Evolutionary conservation across 1,284 basidiomycete species (phyloP).

Genomic region (Crucibulum parvulum): DNA sequence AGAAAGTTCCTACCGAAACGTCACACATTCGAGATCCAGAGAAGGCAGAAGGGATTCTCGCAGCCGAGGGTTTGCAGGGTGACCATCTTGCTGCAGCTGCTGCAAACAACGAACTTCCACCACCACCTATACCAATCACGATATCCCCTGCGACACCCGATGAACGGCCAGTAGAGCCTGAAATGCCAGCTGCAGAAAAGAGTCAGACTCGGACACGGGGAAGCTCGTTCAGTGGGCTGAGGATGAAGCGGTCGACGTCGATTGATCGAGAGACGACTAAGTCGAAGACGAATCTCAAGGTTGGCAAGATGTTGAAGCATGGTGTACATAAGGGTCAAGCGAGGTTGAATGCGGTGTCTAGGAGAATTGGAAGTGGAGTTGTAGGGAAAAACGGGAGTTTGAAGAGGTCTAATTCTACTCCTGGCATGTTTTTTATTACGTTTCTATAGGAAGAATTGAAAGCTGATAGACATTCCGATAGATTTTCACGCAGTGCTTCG

Average conservation of each 20-base stretch:
- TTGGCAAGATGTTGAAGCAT: conserved; percentile 76
- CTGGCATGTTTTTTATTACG: conserved; percentile 50
- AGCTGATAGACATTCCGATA: conserved; percentile 24
- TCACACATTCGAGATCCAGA: no score
- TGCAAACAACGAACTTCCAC: no score
- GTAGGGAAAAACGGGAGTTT: conserved; percentile 59
- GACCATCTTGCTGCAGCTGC: not conserved
- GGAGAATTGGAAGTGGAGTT: conserved; percentile 76
- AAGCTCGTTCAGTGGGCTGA: conserved; percentile 10
- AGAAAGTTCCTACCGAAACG: no score
- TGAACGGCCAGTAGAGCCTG: not conserved
- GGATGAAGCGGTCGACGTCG: conserved; percentile 37
- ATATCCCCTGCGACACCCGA: conserved; percentile 43
- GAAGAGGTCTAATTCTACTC: conserved; percentile 66
- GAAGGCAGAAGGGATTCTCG: no score
- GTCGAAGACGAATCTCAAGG: conserved; percentile 58
- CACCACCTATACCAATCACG: conserved; percentile 23
- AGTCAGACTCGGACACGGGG: not conserved
- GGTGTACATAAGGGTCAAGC: conserved; percentile 75
- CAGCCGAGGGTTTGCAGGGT: not conserved
- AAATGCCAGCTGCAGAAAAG: conserved; percentile 7
- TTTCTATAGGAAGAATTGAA: conserved; percentile 1
- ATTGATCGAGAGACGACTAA: conserved; percentile 51
- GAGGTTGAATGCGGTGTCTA: conserved; percentile 77
- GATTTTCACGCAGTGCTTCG: conserved; percentile 71